Evolutionary conservation across 2,329 filamentous ascomycete genomes (phyloP), one percentile per base, ranked within the genome.

Genomic region (Colletotrichum navitas): DNA sequence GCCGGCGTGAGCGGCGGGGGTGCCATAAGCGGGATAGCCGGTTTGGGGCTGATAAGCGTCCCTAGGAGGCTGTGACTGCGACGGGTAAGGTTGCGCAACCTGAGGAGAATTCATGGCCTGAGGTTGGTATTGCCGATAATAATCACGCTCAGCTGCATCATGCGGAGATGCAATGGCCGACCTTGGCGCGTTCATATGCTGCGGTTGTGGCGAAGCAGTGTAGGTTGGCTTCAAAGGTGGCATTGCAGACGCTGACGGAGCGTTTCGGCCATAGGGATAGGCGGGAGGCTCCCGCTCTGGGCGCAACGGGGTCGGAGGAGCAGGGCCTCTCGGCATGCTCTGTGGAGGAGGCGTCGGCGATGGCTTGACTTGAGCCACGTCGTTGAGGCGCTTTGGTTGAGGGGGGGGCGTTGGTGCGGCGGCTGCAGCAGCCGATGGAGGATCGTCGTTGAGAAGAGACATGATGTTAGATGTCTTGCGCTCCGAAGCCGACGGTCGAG

Each of bases 381-480:
- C 87, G 51, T 73, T 80, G 39, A 89, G 80, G 41, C 87, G 83
- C 78, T 89, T 89, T 0, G 82, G 81, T 62, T 83, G 81, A 49
- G 69, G 69, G 11, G 69, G 62, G 7, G 69, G 39, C 45, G 59
- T 54, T 24, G 69, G 66, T 45, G 69, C 65, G 26, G 69, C 59
- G 36, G 69, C 54, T 1, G 83, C 79, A n/a, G 84, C 84, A 8
- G 85, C 81, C 7, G 84, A 81, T 4, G 81, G 81, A 10, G 86
- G 84, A 64, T 91, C 89, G 73, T 91, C 88, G 74, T 90, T 90
- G 3, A 92, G 82, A 72, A 92, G 79, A 0, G 88, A 88, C 85
- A 91, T 90, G 72, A 92, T 85, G 73, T 83, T 91, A 18, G 89
- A 90, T 10, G 86, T 90, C 81, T 91, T 91, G n/a, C 86, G 84